These are phyloP conservation scores for Diaporthe sp. DNA, from an alignment of 2,329 filamentous ascomycete species.

Conservation along the genomic window DNA sequence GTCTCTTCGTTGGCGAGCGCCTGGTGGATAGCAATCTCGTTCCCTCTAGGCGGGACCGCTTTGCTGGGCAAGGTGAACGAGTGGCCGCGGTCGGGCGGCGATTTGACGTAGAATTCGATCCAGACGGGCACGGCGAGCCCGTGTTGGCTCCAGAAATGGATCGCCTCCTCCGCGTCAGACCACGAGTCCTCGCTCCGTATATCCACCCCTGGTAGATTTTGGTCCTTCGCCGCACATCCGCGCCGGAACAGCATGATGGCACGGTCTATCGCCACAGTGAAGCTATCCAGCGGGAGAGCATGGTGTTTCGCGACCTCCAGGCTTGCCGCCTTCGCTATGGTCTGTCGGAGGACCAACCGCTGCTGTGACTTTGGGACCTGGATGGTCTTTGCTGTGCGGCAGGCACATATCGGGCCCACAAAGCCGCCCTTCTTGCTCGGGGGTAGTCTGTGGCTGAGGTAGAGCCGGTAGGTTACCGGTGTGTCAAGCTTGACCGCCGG, in stretches of 20 bases:
- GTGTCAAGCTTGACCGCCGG: slow-evolving; percentile 22
- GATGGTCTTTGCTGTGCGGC: background rate
- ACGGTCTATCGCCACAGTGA: slow-evolving; percentile 17
- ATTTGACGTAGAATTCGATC: slow-evolving; percentile 23
- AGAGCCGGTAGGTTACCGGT: slow-evolving; percentile 6
- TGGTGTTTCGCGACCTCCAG: slow-evolving; percentile 9
- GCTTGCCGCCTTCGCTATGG: slow-evolving; percentile 13
- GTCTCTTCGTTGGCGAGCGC: slow-evolving; percentile 25
- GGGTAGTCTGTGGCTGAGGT: slow-evolving; percentile 22
- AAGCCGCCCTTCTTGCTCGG: slow-evolving; percentile 14
- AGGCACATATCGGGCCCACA: slow-evolving; percentile 15
- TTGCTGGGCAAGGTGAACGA: background rate
- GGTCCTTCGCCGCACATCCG: slow-evolving; percentile 6
- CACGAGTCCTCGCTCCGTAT: slow-evolving; percentile 16
- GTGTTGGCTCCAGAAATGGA: slow-evolving; percentile 2
- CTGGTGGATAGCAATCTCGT: slow-evolving; percentile 21
- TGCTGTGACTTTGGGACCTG: slow-evolving; percentile 11
- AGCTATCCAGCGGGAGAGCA: background rate
- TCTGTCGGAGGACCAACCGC: slow-evolving; percentile 5
- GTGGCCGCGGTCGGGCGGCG: background rate
- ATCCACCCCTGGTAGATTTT: slow-evolving; percentile 11
- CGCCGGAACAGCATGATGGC: background rate
- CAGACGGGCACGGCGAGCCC: slow-evolving; percentile 14
- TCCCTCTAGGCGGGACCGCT: slow-evolving; percentile 4
- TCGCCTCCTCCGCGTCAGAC: slow-evolving; percentile 14